Evolutionary conservation across 2,329 filamentous ascomycete genomes (phyloP), one percentile per base, ranked within the genome.

Genomic region (Sporothrix pallida): DNA sequence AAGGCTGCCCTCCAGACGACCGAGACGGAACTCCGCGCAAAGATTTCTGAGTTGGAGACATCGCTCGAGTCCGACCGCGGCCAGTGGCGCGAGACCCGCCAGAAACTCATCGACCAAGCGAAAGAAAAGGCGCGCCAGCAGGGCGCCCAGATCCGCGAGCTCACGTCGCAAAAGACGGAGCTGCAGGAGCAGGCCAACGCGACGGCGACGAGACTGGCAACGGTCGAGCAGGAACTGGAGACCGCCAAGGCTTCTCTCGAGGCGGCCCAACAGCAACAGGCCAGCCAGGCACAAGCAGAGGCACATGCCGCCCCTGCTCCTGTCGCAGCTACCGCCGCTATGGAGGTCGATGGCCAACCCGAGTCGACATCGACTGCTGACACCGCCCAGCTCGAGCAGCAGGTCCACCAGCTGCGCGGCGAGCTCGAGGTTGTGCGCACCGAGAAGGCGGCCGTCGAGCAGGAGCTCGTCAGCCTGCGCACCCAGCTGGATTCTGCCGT

Each of bases 361-460:
- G 48, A 37, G 50, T 56, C 50, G 50, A 69, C 50, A 12, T 58
- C 69, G 13, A 7, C 31, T 17, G n/a, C 20, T 17, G 44, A 87
- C 78, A 79, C 85, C 5, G 76, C 81, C 9, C 81, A 84, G 67
- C 79, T 88, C 20, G 85, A 89, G 75, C 83, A 84, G 75, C 84
- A 89, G 75, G 82, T 90, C 8, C 76, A 80, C 1, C 80, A 83
- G 58, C 80, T 85, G 15, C 86, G 83, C 78, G 88, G 90, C 76
- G 89, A 95, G 77, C 86, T 96, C 10, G 89, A 91, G 60, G 85
- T 85, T 1, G 87, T 91, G 71, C 90, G 84, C 7, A 84, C 89
- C 10, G 90, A 96, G 80, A 94, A 93, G 81, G 86, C 90, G 20
- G 85, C 85, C 1, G 85, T 93, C n/a, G 89, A 93, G 76, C 83